Evolutionary conservation across 208 protist species (phyloP).

Genomic region (Eutreptiella sp.): DNA sequence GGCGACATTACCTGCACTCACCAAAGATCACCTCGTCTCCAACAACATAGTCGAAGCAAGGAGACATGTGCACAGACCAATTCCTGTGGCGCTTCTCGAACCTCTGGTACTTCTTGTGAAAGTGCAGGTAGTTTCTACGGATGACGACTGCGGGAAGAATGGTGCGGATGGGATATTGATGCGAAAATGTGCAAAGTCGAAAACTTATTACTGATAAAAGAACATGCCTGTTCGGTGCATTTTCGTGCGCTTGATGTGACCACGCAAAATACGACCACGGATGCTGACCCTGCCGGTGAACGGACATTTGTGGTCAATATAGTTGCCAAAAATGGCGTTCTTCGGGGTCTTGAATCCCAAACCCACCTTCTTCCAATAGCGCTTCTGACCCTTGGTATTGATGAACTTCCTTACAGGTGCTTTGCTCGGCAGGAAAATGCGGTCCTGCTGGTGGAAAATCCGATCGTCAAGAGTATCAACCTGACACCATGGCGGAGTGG

Average conservation of each 20-base stretch:
- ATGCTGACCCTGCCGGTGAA: conserved; percentile 99
- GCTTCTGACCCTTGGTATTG: conserved; percentile 71
- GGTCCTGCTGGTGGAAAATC: conserved; percentile 78
- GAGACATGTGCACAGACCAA: conserved; percentile 96
- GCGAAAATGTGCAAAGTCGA: not conserved
- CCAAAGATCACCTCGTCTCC: conserved; percentile 98
- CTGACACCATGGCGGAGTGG: not conserved
- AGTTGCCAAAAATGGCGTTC: conserved; percentile 94
- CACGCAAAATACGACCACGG: conserved; percentile 97
- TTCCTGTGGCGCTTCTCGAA: conserved; percentile 99
- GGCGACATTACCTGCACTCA: conserved; percentile 78
- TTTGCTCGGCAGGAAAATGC: conserved; percentile 47
- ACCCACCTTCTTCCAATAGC: conserved; percentile 94
- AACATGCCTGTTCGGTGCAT: conserved; percentile 99
- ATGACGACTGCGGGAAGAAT: no score
- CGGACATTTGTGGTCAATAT: conserved; percentile 99
- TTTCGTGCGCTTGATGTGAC: conserved; percentile 95
- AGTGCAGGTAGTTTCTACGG: conserved; percentile 99
- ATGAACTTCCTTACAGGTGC: conserved; percentile 37
- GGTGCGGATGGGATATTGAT: not conserved
- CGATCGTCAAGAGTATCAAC: conserved; percentile 40
- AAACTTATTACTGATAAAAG: no score
- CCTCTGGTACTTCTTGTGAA: conserved; percentile 99
- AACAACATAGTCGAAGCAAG: conserved; percentile 93
- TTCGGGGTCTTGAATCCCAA: conserved; percentile 98